phyloP scores from a whole-genome alignment of 2,329 filamentous ascomycete species.

The Aspergillus japonicus region DNA sequence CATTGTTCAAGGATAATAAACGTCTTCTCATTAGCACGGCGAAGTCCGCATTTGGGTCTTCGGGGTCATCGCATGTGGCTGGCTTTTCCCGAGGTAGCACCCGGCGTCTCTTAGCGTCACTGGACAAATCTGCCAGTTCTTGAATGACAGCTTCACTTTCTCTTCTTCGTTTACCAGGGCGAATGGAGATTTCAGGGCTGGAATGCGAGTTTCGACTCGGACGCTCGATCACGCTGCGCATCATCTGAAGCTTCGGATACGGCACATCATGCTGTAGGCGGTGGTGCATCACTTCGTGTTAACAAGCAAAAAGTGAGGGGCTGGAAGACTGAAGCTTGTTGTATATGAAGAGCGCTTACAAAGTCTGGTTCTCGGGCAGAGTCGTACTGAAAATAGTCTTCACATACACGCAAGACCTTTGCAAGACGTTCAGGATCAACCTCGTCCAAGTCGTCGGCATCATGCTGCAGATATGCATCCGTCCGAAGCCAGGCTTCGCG shows the following conservation, averaged over 20 bases:
- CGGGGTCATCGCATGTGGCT: background rate
- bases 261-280: constrained; percentile 4
- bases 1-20: constrained; percentile 25
- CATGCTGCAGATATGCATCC: constrained; percentile 25
- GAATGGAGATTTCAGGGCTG: constrained; percentile 15
- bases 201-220: constrained; percentile 18
- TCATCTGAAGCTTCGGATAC: constrained; percentile 17
- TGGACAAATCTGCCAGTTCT: constrained; percentile 23
- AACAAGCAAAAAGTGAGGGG: background rate
- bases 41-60: constrained; percentile 20
- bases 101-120: constrained; percentile 27
- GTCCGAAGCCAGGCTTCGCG: constrained; percentile 28
- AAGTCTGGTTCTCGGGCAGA: constrained; percentile 23
- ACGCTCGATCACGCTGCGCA: constrained; percentile 9
- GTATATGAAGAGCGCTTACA: constrained; percentile 20
- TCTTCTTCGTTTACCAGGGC: constrained; percentile 25
- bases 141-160: constrained; percentile 24
- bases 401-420: constrained; percentile 20
- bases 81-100: constrained; percentile 28
- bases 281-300: constrained; percentile 1
- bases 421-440: constrained; percentile 21
- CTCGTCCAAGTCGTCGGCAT: constrained; percentile 21
- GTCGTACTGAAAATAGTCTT: constrained; percentile 25
- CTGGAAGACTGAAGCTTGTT: constrained; percentile 1
- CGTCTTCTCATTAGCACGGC: constrained; percentile 27